These are phyloP conservation scores for Suillus ampliporus DNA, from an alignment of 768 basidiomycete species.

Conservation along the genomic window DNA sequence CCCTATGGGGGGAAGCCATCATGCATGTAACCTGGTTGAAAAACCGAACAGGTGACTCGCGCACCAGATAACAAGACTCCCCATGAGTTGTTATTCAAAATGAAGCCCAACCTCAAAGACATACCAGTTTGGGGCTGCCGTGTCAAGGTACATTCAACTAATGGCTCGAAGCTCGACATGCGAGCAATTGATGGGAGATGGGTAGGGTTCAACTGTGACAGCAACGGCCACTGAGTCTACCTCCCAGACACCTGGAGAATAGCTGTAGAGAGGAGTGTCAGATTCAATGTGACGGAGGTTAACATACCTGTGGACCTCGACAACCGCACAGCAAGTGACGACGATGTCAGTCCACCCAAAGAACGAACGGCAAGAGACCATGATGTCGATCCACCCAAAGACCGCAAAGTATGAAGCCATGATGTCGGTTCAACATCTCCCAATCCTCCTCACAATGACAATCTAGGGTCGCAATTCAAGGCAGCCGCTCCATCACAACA, in stretches of 20 bases:
- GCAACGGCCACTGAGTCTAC: conserved; percentile 28
- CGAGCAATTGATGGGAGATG: conserved; percentile 34
- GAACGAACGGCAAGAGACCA: too few species aligned
- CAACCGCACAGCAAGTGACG: too few species aligned
- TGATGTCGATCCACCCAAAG: too few species aligned
- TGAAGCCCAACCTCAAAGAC: conserved; percentile 22
- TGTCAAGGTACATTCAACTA: conserved; percentile 15
- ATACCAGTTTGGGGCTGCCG: too few species aligned
- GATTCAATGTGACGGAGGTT: conserved; percentile 9
- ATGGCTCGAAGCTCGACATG: conserved; percentile 33
- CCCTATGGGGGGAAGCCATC: conserved; percentile 46
- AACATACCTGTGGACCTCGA: neutral
- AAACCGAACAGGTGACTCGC: conserved; percentile 38
- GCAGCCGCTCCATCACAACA: neutral
- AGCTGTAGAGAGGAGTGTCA: too few species aligned
- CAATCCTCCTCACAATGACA: neutral
- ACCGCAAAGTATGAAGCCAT: too few species aligned
- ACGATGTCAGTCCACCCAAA: too few species aligned
- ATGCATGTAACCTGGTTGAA: conserved; percentile 42
- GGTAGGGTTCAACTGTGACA: conserved; percentile 42
- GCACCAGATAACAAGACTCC: conserved; percentile 32
- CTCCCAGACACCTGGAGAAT: conserved; percentile 14
- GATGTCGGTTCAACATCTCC: neutral
- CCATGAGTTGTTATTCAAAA: conserved; percentile 17
- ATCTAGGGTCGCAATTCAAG: conserved; percentile 6